Evolutionary conservation across 768 basidiomycete genomes (phyloP).

Genomic region (Strobilomyces dryophilus): DNA sequence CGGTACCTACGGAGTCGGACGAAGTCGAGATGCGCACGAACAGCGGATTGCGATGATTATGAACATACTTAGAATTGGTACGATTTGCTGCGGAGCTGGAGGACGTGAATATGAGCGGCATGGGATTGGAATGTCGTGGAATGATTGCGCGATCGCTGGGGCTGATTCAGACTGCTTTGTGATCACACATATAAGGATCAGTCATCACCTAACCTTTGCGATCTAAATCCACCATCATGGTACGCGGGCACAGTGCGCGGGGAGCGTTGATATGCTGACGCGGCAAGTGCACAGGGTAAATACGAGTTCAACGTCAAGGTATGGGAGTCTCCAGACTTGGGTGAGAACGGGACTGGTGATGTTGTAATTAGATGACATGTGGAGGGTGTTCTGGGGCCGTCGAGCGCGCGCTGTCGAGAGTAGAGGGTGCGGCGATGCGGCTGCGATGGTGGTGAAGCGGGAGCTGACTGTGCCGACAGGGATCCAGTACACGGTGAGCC

Average conservation of each 20-base stretch:
- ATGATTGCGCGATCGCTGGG: background rate
- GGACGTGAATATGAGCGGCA: too few species aligned
- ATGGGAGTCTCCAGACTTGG: background rate
- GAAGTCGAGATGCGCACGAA: slow-evolving; percentile 53
- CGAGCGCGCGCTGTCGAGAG: slow-evolving; percentile 66
- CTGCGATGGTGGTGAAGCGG: background rate
- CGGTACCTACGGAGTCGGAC: slow-evolving; percentile 64
- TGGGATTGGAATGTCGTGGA: background rate
- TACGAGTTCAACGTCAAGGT: slow-evolving; percentile 89
- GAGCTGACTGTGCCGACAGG: slow-evolving; percentile 1
- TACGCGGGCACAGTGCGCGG: slow-evolving; percentile 3
- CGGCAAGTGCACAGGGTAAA: slow-evolving; percentile 8
- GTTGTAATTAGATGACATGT: slow-evolving; percentile 72
- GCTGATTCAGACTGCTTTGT: background rate
- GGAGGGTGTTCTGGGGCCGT: slow-evolving; percentile 83
- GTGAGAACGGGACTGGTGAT: background rate
- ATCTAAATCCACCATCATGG: slow-evolving; percentile 14
- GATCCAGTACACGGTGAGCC: slow-evolving; percentile 51
- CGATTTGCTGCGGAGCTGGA: too few species aligned
- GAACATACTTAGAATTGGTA: too few species aligned
- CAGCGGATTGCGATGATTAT: too few species aligned
- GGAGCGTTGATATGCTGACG: background rate
- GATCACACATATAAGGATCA: background rate
- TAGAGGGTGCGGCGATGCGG: slow-evolving; percentile 31
- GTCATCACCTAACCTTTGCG: background rate